These are phyloP conservation scores for Puccinia brachypodii DNA, from an alignment of 1,284 basidiomycete genomes.

Conservation along the genomic window DNA sequence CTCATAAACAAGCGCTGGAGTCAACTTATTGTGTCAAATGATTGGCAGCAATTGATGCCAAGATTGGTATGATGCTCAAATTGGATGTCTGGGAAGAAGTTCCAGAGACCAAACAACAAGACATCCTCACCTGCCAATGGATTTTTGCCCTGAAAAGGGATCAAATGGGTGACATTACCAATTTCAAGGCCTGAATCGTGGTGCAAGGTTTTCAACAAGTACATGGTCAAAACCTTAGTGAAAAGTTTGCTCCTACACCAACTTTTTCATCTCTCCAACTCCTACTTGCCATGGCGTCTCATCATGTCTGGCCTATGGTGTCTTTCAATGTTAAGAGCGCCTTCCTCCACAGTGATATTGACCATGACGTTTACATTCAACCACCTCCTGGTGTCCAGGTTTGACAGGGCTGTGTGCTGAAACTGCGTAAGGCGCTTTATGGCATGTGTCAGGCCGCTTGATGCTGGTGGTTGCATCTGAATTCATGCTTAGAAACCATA, in stretches of 20 bases:
- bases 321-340: background rate
- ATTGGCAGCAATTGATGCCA: background rate
- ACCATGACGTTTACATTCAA: background rate
- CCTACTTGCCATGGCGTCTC: background rate
- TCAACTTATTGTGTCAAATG: background rate
- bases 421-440: too few relatives aligned
- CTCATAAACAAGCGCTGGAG: background rate
- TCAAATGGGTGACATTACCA: background rate
- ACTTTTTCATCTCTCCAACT: background rate
- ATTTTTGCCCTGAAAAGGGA: too few relatives aligned
- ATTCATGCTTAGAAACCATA: too few relatives aligned
- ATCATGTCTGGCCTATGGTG: background rate
- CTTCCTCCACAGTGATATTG: background rate
- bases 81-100: background rate
- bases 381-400: background rate
- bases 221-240: background rate
- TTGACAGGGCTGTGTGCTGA: too few relatives aligned
- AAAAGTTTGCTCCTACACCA: background rate
- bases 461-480: too few relatives aligned
- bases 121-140: background rate
- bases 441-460: too few relatives aligned
- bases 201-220: background rate
- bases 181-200: background rate
- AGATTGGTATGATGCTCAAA: background rate
- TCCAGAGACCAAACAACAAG: background rate